Base-by-base conservation (phyloP, 495 filamentous ascomycete species). In the Annulohypoxylon stygium region DNA sequence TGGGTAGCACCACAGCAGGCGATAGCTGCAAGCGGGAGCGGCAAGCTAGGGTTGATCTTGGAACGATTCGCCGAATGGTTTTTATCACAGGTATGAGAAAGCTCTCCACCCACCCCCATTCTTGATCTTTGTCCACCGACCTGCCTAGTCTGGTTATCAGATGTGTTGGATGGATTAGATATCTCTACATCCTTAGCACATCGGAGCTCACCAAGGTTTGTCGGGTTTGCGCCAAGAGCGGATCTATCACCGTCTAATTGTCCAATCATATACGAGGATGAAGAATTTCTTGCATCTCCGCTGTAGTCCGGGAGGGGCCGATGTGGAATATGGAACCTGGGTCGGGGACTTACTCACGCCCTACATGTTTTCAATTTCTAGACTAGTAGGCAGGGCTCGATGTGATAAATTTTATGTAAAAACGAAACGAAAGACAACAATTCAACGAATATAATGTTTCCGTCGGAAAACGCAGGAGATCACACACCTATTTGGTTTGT, bases 281-380 rank as follows among this genome's bases (percentile, higher is more conserved):
- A 10, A 36, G 12, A 59, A 73, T 73, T 68, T 72, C 58, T 62
- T 60, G 57, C 57, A 72, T 73, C 70, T 73, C 70, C 70, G 70
- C 37, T 58, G 18, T 37, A 59, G 64, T 63, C 64, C 57, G 69
- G 62, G 16, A 61, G 45, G 43, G 69, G 65, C 69, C 69, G 69
- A 65, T 39, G 30, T 34, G 20, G 58, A 47, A 30, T 39, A 39
- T 34, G 20, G 58, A 33, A 30, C 37, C 54, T 39, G 33, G 39
- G 4, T 58, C 63, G 36, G 51, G 16, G 18, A 26, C 39, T 66
- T 48, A 58, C 64, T 67, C 43, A 59, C 63, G 26, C 30, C 41
- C 30, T 57, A 18, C 30, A 55, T 34, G 20, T 23, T 23, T 23
- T 23, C 20, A 23, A 23, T 23, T 23, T 23, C 20, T 23, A 23